Percentiles rank a stretch among this genome's conserved stretches.
These are phyloP conservation scores for Pascua sp. DNA, from an alignment of 1,284 basidiomycete species.

Conservation along the genomic window DNA sequence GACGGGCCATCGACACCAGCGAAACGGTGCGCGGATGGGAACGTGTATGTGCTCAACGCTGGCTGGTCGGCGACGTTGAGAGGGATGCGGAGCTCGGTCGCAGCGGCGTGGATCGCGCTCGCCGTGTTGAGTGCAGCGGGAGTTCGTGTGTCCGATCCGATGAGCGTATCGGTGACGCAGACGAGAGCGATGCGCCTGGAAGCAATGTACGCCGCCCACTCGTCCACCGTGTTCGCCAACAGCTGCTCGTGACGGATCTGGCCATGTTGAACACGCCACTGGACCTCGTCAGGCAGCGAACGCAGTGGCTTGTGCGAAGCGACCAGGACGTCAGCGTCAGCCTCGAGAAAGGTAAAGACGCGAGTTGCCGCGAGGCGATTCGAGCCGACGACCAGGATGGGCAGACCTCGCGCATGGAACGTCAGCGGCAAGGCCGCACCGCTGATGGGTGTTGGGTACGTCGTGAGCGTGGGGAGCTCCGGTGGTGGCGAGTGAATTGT, in stretches of 20 bases:
- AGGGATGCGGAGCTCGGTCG: slow-evolving; percentile 62
- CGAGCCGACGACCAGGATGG: slow-evolving; percentile 69
- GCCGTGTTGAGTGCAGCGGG: slow-evolving; percentile 53
- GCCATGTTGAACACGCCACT: slow-evolving; percentile 59
- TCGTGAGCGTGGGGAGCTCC: too few species aligned
- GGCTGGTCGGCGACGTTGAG: slow-evolving; percentile 86
- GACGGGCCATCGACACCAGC: slow-evolving; percentile 52
- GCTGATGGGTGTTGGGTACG: slow-evolving; percentile 19
- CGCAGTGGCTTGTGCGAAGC: slow-evolving; percentile 50
- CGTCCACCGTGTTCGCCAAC: slow-evolving; percentile 11
- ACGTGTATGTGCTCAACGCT: slow-evolving; percentile 81
- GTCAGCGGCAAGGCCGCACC: slow-evolving; percentile 77
- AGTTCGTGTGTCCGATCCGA: slow-evolving; percentile 49
- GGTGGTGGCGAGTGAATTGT: too few species aligned
- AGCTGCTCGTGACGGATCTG: slow-evolving; percentile 56
- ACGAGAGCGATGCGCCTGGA: slow-evolving; percentile 55
- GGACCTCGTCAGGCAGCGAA: slow-evolving; percentile 65
- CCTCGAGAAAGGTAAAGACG: slow-evolving; percentile 76
- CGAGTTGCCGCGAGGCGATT: slow-evolving; percentile 73
- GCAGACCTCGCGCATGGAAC: slow-evolving; percentile 58
- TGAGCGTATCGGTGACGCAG: slow-evolving; percentile 68
- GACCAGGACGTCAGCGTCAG: slow-evolving; percentile 69
- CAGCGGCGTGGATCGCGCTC: slow-evolving; percentile 57
- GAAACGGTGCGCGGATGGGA: slow-evolving; percentile 84
- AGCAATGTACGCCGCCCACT: slow-evolving; percentile 8